Percentiles rank a stretch among this genome's conserved stretches.
phyloP scores from a whole-genome alignment of 306 rosid species.

The Malus asiatica region DNA sequence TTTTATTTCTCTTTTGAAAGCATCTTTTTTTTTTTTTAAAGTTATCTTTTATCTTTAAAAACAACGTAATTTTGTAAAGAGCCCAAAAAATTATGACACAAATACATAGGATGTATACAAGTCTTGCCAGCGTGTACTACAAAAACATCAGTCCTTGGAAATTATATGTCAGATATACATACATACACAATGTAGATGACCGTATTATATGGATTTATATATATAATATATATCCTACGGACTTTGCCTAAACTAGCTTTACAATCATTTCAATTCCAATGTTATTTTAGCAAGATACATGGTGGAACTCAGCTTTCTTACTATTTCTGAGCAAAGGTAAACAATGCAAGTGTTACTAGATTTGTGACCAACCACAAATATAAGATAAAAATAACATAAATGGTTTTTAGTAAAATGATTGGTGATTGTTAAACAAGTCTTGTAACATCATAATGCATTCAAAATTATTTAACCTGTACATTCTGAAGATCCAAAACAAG shows the following conservation, averaged over 20 bases:
- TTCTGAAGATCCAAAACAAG: slow-evolving; percentile 12
- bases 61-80: not conserved
- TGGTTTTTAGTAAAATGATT: not conserved
- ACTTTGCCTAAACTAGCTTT: not conserved
- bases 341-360: not conserved
- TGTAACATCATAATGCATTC: not conserved
- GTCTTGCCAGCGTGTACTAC: too few relatives aligned
- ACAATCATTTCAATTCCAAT: not conserved
- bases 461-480: not conserved
- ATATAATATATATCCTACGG: not conserved
- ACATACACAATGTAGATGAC: too few relatives aligned
- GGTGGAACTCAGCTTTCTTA: not conserved
- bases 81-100: not conserved
- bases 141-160: too few relatives aligned
- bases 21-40: not conserved
- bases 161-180: too few relatives aligned
- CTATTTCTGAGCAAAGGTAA: not conserved
- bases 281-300: not conserved
- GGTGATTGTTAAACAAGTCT: slow-evolving; percentile 4
- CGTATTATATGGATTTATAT: too few relatives aligned
- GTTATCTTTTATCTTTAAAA: not conserved
- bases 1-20: not conserved
- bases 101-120: not conserved
- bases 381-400: not conserved
- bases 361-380: not conserved